Conservation (phyloP, 305 asterid genomes). For the Euphrasia arctica region DNA sequence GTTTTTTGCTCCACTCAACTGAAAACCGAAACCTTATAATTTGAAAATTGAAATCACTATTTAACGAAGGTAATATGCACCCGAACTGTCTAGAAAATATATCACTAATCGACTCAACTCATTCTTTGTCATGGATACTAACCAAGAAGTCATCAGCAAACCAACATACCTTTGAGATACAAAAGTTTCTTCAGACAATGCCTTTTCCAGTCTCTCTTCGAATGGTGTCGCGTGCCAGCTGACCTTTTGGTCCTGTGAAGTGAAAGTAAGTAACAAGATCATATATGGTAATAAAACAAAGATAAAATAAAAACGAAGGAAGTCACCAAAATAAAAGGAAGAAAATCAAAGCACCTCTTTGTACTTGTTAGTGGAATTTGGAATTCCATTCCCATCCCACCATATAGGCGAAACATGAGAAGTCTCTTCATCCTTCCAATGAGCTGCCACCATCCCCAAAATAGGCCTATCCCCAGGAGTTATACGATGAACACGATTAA, state of each 20-base stretch:
- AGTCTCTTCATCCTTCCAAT: constrained; percentile 69
- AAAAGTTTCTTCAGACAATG: constrained; percentile 75
- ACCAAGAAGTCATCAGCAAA: background rate
- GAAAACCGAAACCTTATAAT: background rate
- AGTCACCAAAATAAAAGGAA: background rate
- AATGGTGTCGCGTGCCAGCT: constrained; percentile 98
- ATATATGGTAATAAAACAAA: background rate
- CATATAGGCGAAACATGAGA: constrained; percentile 61
- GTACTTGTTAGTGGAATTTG: constrained; percentile 92
- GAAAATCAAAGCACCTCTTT: constrained; percentile 57
- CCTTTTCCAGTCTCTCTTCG: constrained; percentile 96
- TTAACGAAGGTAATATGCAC: background rate
- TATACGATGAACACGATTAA: constrained; percentile 28
- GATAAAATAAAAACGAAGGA: background rate
- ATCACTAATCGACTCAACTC: background rate
- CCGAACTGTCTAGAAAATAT: background rate
- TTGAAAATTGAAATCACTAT: background rate
- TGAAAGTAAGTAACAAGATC: background rate
- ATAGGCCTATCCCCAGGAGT: constrained; percentile 83
- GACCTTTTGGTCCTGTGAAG: constrained; percentile 90
- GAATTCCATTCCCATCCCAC: constrained; percentile 99
- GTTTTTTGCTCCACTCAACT: background rate
- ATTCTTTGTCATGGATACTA: background rate
- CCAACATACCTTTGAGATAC: constrained; percentile 59
- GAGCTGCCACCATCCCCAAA: constrained; percentile 92